Base-by-base conservation (phyloP, 768 basidiomycete species). In the Mrakia blollopis region DNA sequence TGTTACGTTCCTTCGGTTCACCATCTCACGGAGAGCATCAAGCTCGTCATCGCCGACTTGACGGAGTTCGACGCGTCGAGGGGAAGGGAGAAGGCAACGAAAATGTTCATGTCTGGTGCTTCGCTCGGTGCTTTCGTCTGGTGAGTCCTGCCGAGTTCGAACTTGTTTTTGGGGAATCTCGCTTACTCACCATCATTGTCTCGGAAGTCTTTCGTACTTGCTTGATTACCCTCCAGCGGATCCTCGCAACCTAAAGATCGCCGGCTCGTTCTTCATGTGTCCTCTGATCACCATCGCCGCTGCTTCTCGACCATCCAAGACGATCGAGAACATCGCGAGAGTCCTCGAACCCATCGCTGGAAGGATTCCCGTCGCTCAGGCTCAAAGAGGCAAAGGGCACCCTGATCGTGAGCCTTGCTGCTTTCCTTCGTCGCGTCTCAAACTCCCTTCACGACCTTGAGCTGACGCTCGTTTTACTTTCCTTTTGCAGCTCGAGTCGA, bases 401-500 rank as follows among this genome's bases (percentile, higher is more conserved):
- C 39, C 37, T n/a, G 70, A 72, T 37, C 76, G 65, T 75, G 16
- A 50, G 67, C n/a, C n/a, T 32, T 9, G n/a, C 11, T 4, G 2
- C 47, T 50, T 50, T 16, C 13, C 47, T 7, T 21, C 18, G 14
- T 50, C 47, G 39, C 39, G 39, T 41, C 44, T 47, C 14, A 7
- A 0, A 1, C 18, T 11, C 1, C 10, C n/a, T n/a, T 37, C 37
- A 4, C 39, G 10, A 41, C 25, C 6, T 11, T 7, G 21, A 68
- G 61, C 28, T 8, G 35, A 65, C 32, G 2, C n/a, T 25, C 4
- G 3, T 47, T n/a, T 28, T 11, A 14, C 21, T 44, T 16, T 16
- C 47, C n/a, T 69, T 69, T 28, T n/a, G 18, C 70, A 76, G 75
- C 76, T 7, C 71, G 76, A 65, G 71, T 73, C 23, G 76, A 77